Conservation (phyloP, 306 rosid genomes). For the Senna tora region DNA sequence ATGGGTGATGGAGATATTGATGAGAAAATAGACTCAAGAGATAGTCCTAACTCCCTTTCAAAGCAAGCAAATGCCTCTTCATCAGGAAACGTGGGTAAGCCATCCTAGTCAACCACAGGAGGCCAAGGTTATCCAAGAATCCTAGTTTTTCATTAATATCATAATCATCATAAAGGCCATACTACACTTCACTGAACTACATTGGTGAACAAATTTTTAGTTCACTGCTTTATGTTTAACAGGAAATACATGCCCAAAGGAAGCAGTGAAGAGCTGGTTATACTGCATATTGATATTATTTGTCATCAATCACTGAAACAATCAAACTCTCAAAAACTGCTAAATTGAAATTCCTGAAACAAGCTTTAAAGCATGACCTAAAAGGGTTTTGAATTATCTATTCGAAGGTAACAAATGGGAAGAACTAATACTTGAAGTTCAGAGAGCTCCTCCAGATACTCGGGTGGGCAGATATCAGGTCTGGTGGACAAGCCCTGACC, state of each 20-base stretch:
- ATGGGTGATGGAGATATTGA: constrained; percentile 78
- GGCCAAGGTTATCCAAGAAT: constrained; percentile 16
- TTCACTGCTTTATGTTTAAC: background rate
- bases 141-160: constrained; percentile 17
- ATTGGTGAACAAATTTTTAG: constrained; percentile 12
- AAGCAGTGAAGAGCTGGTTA: constrained; percentile 12
- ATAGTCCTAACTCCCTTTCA: constrained; percentile 68
- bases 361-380: background rate
- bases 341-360: background rate
- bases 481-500: constrained; percentile 93
- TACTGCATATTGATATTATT: background rate
- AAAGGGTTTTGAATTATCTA: background rate
- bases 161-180: constrained; percentile 14
- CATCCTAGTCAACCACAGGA: constrained; percentile 60
- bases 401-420: constrained; percentile 6
- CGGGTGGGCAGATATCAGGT: constrained; percentile 87
- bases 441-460: constrained; percentile 88
- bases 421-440: constrained; percentile 67
- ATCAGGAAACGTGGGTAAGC: constrained; percentile 84
- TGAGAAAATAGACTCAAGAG: constrained; percentile 73
- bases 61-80: constrained; percentile 85
- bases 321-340: constrained; percentile 11
- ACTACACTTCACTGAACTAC: constrained; percentile 7
- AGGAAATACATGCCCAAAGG: constrained; percentile 17
- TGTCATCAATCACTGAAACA: background rate